These are phyloP conservation scores for Fonsecaea multimorphosa DNA, from an alignment of 2,329 filamentous ascomycete species.

Conservation along the genomic window DNA sequence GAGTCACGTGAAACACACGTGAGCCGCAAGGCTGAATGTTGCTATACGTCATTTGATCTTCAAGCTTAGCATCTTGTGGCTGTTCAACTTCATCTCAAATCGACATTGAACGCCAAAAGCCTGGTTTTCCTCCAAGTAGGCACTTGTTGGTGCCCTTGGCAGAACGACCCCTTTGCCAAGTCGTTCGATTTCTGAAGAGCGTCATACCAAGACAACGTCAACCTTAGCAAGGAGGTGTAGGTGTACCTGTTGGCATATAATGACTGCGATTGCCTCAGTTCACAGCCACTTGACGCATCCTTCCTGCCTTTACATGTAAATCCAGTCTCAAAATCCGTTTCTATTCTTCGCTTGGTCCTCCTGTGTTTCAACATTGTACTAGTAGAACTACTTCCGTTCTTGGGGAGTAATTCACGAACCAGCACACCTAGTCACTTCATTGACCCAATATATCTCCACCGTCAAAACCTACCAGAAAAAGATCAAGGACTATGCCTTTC, in stretches of 20 bases:
- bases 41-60: constrained; percentile 6
- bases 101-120: constrained; percentile 5
- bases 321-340: not conserved
- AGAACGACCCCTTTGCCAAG: not conserved
- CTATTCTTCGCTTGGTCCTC: not conserved
- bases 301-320: not conserved
- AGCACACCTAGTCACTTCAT: not conserved
- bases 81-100: constrained; percentile 1
- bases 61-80: not conserved
- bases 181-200: not conserved
- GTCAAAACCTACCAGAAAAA: not conserved
- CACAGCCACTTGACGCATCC: not conserved
- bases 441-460: not conserved
- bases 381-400: not conserved
- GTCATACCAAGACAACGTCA: constrained; percentile 10
- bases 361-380: not conserved
- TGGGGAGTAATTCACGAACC: not conserved
- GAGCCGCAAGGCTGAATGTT: not conserved
- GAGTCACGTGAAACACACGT: not conserved
- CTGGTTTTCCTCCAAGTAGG: constrained; percentile 4
- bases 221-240: not conserved
- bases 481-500: constrained; percentile 36
- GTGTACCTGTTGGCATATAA: not conserved
- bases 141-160: constrained; percentile 11
- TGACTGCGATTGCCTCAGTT: not conserved